Conservation (phyloP, 371 early-diverging fungal species). For the Phascolomyces articulosus region DNA sequence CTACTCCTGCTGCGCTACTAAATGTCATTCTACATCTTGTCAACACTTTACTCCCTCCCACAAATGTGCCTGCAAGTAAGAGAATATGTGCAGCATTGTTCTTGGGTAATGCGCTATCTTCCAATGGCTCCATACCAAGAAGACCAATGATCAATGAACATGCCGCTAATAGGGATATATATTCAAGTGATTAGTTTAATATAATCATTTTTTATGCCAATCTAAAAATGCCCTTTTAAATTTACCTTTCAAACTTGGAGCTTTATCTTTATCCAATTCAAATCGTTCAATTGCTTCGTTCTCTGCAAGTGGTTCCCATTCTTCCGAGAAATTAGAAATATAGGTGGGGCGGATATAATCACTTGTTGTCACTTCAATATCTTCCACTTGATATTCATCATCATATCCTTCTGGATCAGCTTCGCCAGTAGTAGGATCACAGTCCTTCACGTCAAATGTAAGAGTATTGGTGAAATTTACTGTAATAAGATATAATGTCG, state of each 20-base stretch:
- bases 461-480: constrained; percentile 89
- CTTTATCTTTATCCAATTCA: constrained; percentile 70
- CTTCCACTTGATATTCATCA: constrained; percentile 94
- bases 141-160: constrained; percentile 70
- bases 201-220: neutral
- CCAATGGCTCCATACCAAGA: constrained; percentile 85
- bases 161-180: constrained; percentile 58
- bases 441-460: constrained; percentile 91
- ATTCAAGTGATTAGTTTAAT: no score
- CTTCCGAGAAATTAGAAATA: constrained; percentile 68
- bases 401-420: constrained; percentile 93
- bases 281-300: constrained; percentile 87
- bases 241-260: constrained; percentile 68
- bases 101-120: constrained; percentile 72
- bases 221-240: neutral
- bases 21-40: constrained; percentile 90
- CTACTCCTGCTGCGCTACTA: constrained; percentile 81
- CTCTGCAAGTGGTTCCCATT: constrained; percentile 80
- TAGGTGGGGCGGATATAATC: constrained; percentile 93
- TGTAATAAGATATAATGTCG: neutral
- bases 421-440: constrained; percentile 91
- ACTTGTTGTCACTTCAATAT: constrained; percentile 79
- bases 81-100: constrained; percentile 86
- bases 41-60: constrained; percentile 76
- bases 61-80: constrained; percentile 83